A percentile compares a stretch with the other conserved stretches of the same genome.
These are phyloP conservation scores for Orbilia ellipsospora DNA, from an alignment of 2,329 filamentous ascomycete species.

Conservation along the genomic window DNA sequence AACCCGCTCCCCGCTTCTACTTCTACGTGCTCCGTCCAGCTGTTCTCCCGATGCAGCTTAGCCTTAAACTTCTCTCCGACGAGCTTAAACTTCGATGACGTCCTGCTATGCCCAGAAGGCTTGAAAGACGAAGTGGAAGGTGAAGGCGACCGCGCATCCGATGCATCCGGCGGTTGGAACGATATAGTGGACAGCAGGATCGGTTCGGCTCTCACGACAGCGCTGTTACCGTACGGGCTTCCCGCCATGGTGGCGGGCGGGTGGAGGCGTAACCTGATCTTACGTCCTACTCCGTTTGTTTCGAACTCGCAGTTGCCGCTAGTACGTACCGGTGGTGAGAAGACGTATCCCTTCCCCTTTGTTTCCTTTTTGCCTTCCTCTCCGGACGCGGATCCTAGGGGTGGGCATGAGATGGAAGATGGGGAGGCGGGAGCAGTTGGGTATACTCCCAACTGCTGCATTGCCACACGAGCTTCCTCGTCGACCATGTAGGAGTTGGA, in stretches of 20 bases:
- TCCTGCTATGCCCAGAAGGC: slow-evolving; percentile 10
- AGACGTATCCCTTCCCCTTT: slow-evolving; percentile 52
- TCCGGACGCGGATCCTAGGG: background rate
- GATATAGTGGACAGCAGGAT: slow-evolving; percentile 46
- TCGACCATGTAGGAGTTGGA: slow-evolving; percentile 19
- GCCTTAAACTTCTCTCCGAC: slow-evolving; percentile 48
- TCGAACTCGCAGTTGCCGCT: slow-evolving; percentile 53
- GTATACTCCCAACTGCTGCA: slow-evolving; percentile 51
- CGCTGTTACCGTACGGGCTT: slow-evolving; percentile 43
- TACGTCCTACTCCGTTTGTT: slow-evolving; percentile 43
- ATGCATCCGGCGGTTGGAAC: slow-evolving; percentile 38
- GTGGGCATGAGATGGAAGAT: slow-evolving; percentile 6
- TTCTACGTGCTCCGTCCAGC: slow-evolving; percentile 48
- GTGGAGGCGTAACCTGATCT: slow-evolving; percentile 41
- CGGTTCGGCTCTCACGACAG: slow-evolving; percentile 32
- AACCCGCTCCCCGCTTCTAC: slow-evolving; percentile 43
- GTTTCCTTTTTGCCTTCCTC: slow-evolving; percentile 31
- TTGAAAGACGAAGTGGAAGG: slow-evolving; percentile 14
- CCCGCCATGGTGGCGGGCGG: slow-evolving; percentile 34
- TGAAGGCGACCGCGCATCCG: slow-evolving; percentile 1
- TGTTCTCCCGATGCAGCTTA: slow-evolving; percentile 28
- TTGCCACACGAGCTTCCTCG: slow-evolving; percentile 44
- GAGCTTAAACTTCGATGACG: slow-evolving; percentile 38
- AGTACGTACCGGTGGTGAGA: slow-evolving; percentile 32
- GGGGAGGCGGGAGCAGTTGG: slow-evolving; percentile 4